These are phyloP conservation scores for Hexamita inflata DNA, from an alignment of 208 protist genomes.

Conservation along the genomic window DNA sequence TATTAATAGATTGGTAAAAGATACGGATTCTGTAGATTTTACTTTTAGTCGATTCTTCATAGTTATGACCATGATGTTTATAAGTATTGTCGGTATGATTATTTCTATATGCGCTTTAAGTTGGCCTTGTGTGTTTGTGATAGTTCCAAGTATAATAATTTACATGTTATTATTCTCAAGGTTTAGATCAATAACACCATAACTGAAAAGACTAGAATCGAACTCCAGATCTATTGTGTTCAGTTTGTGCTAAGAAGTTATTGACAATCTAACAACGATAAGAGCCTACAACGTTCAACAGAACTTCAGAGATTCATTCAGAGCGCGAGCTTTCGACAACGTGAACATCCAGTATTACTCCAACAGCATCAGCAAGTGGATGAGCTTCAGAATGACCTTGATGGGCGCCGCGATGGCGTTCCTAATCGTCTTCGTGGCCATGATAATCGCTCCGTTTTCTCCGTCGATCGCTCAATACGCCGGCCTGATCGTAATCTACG, in stretches of 20 bases:
- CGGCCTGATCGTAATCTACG: neutral
- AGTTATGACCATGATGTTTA: neutral
- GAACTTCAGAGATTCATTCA: neutral
- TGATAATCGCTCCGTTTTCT: too few species aligned
- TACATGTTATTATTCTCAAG: neutral
- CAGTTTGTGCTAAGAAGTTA: neutral
- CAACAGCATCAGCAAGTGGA: neutral
- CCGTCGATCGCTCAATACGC: neutral
- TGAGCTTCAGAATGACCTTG: neutral
- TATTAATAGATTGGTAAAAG: constrained; percentile 30
- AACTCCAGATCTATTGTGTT: constrained; percentile 67
- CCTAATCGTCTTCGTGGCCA: too few species aligned
- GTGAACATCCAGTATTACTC: neutral
- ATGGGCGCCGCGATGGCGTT: too few species aligned
- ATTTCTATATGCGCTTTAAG: neutral
- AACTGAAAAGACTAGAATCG: constrained; percentile 61
- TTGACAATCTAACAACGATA: neutral
- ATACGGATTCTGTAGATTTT: constrained; percentile 27
- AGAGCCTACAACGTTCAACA: neutral
- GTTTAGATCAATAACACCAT: constrained; percentile 38
- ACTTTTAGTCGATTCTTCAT: neutral
- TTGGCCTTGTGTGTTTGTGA: neutral
- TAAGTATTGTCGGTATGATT: constrained; percentile 14
- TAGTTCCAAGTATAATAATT: neutral
- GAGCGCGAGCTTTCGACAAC: neutral